Evolutionary conservation across 164 flowering plant genomes (phyloP), one percentile per base, ranked within the genome.

Genomic region (Euptelea pleiosperma): DNA sequence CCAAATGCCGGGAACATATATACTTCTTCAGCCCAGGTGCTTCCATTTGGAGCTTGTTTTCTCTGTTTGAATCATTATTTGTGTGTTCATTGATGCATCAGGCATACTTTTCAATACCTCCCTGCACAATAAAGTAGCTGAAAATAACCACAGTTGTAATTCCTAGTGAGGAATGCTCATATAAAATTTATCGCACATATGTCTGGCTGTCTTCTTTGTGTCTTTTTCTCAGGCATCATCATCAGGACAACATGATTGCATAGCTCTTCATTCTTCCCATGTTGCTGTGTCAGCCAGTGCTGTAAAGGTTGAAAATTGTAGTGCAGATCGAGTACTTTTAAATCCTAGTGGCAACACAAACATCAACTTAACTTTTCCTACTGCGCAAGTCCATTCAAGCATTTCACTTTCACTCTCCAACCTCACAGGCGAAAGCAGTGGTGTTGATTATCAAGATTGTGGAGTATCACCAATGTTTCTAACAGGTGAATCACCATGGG

Each of bases 381-480:
- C 58, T 16, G 72, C 69, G 2, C 86, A 74, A 74, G 69, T 75
- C 30, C 75, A 65, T 64, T 74, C 90, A 33, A 75, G 68, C 67
- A 62, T 84, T 22, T 73, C 91, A 15, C 69, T 79, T 29, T 58
- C 87, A 24, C 60, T 79, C 8, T 79, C 88, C 36, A 81, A 72
- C 67, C 64, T 84, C 49, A 75, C 81, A 2, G 82, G 83, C 1
- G 96, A 89, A 66, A 84, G 82, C 46, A 77, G 67, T 52, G 82
- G 65, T 21, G 58, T 79, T 44, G 84, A 89, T 62, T 83, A 78
- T 73, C 91, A 83, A 69, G 96, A 85, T 58, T 79, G 91, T 70
- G 85, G 86, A 30, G 36, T 78, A 34, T 82, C 93, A 2, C 79
- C 84, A 4, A 28, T 70, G 25, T 77, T 82, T 60, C 66, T 85